These are phyloP conservation scores for Phaffomyces thermotolerans DNA, from an alignment of 805 yeast genomes.

Conservation along the genomic window DNA sequence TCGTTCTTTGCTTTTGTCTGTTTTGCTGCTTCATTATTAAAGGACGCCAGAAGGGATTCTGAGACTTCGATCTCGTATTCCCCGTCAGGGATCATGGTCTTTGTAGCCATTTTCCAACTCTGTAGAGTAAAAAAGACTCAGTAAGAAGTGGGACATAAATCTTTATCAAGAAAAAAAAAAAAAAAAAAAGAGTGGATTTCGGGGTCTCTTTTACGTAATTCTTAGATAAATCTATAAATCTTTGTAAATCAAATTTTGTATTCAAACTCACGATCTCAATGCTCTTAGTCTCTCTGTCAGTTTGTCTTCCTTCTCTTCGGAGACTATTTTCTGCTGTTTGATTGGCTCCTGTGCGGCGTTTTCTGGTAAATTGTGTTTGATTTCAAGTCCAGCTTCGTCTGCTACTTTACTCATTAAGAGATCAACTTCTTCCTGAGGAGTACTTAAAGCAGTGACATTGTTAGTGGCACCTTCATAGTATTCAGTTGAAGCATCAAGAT, in stretches of 20 bases:
- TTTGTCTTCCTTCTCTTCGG: constrained; percentile 76
- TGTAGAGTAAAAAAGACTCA: too few relatives aligned
- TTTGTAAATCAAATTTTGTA: too few relatives aligned
- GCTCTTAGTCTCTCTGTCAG: constrained; percentile 88
- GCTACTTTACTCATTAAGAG: constrained; percentile 86
- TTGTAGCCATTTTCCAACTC: too few relatives aligned
- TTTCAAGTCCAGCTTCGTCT: constrained; percentile 93
- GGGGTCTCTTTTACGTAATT: neutral
- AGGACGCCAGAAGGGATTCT: constrained; percentile 11
- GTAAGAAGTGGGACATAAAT: too few relatives aligned
- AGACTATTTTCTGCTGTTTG: constrained; percentile 33
- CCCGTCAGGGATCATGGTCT: constrained; percentile 17
- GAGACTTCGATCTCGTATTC: constrained; percentile 19
- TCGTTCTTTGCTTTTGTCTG: constrained; percentile 7
- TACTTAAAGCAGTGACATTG: constrained; percentile 77
- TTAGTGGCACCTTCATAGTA: constrained; percentile 89
- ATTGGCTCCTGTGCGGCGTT: constrained; percentile 48
- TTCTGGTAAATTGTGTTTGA: constrained; percentile 68
- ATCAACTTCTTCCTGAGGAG: constrained; percentile 95
- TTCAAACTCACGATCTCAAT: constrained; percentile 39
- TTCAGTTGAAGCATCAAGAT: constrained; percentile 85
- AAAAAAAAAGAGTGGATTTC: neutral
- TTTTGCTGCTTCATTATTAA: neutral
- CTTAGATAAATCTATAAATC: neutral
- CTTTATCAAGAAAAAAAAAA: too few relatives aligned